Conservation (phyloP, 2,329 filamentous ascomycete genomes). For the Paecilomyces fulvus region DNA sequence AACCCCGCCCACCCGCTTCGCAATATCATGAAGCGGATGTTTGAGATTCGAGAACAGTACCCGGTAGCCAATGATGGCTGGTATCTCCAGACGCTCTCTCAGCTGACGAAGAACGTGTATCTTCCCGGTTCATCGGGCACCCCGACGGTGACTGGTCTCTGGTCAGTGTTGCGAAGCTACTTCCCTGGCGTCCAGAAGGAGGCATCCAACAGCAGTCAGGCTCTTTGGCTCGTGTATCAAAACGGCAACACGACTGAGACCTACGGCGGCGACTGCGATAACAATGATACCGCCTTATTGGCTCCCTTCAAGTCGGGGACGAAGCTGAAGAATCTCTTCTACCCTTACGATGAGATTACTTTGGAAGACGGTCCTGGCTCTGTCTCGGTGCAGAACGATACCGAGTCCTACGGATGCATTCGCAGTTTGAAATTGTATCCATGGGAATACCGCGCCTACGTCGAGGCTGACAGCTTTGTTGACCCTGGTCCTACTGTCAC, state of each 20-base stretch:
- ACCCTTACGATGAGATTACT: neutral
- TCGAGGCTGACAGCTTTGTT: neutral
- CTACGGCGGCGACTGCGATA: neutral
- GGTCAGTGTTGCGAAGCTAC: slow-evolving; percentile 43
- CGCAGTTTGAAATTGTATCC: neutral
- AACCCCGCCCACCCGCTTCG: slow-evolving; percentile 49
- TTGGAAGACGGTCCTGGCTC: neutral
- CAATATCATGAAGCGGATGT: slow-evolving; percentile 48
- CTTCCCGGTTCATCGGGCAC: slow-evolving; percentile 39
- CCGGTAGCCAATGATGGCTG: slow-evolving; percentile 49
- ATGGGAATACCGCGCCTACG: neutral
- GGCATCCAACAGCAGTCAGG: slow-evolving; percentile 1
- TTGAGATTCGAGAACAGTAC: slow-evolving; percentile 43
- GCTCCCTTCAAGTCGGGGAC: neutral
- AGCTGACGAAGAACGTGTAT: slow-evolving; percentile 13
- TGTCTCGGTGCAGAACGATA: neutral
- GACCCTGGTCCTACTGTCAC: neutral
- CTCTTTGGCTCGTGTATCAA: neutral
- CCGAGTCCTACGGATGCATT: neutral
- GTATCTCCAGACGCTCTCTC: slow-evolving; percentile 9
- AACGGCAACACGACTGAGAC: neutral
- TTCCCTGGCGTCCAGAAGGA: slow-evolving; percentile 41
- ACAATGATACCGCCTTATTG: neutral
- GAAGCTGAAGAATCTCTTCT: neutral
- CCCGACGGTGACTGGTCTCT: slow-evolving; percentile 46